Percentiles rank a stretch among this genome's conserved stretches.
Evolutionary conservation across 2,329 filamentous ascomycete species (phyloP).

Genomic region (Periglandula ipomoeae): DNA sequence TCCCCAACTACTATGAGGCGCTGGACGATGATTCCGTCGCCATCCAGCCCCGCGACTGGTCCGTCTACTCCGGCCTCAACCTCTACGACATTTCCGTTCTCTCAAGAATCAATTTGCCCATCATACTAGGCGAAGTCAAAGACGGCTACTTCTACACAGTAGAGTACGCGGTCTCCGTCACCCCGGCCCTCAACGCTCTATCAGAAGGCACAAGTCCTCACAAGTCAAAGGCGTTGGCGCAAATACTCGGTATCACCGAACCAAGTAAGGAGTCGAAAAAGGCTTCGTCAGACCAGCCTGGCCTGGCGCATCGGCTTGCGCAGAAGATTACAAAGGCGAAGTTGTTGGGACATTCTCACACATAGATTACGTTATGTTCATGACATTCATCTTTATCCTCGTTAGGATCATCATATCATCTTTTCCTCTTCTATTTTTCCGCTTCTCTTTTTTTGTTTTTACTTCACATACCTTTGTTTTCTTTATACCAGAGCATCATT

Average conservation of each 20-base stretch:
- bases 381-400: no score
- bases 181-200: conserved; percentile 5
- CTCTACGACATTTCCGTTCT: conserved; percentile 10
- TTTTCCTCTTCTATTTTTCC: no score
- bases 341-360: neutral
- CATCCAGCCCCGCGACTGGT: conserved; percentile 10
- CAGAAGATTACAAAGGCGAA: neutral
- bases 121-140: conserved; percentile 9
- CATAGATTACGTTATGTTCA: no score
- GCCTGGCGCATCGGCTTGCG: conserved; percentile 1
- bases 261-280: neutral
- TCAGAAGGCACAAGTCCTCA: neutral
- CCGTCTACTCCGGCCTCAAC: conserved; percentile 11
- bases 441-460: no score
- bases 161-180: conserved; percentile 6
- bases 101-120: conserved; percentile 11
- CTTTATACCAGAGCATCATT: no score
- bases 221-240: conserved; percentile 6
- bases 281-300: conserved; percentile 1
- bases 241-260: conserved; percentile 5
- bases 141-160: conserved; percentile 10
- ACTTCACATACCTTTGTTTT: no score
- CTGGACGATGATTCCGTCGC: conserved; percentile 17
- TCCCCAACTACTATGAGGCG: conserved; percentile 12
- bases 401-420: no score